Evolutionary conservation across 441 rosid genomes (phyloP), one percentile per base, ranked within the genome.

Genomic region (Brassica balearica): DNA sequence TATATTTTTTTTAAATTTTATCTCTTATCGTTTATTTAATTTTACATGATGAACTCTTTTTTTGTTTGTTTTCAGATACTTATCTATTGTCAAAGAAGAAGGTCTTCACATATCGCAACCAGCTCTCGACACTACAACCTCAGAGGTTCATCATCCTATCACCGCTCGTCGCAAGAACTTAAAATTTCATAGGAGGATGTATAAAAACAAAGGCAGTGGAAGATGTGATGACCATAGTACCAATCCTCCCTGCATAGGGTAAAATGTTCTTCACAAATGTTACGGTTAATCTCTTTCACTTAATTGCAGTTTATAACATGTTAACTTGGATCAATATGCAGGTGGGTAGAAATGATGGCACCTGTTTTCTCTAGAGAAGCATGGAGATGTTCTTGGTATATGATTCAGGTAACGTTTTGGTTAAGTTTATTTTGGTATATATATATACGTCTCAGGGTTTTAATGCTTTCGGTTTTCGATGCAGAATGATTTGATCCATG

Each of bases 331-430:
- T 67, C 3, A 81, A 84, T 82, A 53, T 53, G 10, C 32, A 95
- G 99, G 53, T 95, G 97, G 97, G 97, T 95, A 41, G 99, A 95
- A 85, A 88, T 95, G 93, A 95, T 95, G 98, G 97, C 93, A 15
- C 98, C 98, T 34, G 98, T 95, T 10, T 95, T 95, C 86, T 95
- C 98, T 0, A 90, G 83, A 79, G 87, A 86, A 62, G 93, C 99
- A 4, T 95, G 99, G 99, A 87, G 89, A 70, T 95, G 99, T 81
- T 82, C 85, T 5, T 95, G 97, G 97, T 82, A 89, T 82, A 91
- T 95, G 99, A 82, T 95, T 75, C 97, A 95, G 97, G 99, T 92
- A 53, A 60, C 36, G 1, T 60, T 38, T 27, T 69, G 12, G n/a
- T 64, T 61, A 2, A 1, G n/a, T 64, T 61, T 1, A 14, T 71